A percentile compares a stretch with the other conserved stretches of the same genome.
Evolutionary conservation across 2,329 filamentous ascomycete species (phyloP).

Genomic region (Raffaelea arxii): DNA sequence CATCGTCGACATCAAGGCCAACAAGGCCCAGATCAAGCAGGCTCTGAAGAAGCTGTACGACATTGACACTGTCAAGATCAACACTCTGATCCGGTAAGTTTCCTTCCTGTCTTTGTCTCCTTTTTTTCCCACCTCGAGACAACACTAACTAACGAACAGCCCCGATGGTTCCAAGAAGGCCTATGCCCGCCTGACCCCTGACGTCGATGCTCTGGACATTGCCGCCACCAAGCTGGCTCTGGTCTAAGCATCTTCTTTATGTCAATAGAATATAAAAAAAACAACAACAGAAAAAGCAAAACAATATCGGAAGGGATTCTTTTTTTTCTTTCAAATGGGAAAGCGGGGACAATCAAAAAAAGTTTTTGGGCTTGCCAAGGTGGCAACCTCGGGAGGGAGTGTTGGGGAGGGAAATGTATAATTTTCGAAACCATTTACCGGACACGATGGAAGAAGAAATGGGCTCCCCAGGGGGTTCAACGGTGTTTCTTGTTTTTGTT

Average conservation of each 20-base stretch:
- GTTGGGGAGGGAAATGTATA: too few relatives aligned
- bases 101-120: not conserved
- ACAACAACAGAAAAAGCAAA: constrained; percentile 3
- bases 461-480: too few relatives aligned
- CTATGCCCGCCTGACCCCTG: constrained; percentile 86
- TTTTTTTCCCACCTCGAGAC: not conserved
- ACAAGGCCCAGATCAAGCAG: constrained; percentile 99
- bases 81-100: constrained; percentile 89
- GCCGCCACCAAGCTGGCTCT: constrained; percentile 98
- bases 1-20: constrained; percentile 93
- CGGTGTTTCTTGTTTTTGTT: too few relatives aligned
- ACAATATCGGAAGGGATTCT: not conserved
- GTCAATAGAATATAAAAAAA: not conserved
- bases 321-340: constrained; percentile 3
- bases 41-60: constrained; percentile 99
- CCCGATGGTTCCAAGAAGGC: constrained; percentile 99
- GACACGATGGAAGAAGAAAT: too few relatives aligned
- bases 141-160: constrained; percentile 32
- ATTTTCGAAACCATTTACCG: too few relatives aligned
- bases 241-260: constrained; percentile 53
- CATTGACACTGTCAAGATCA: constrained; percentile 97
- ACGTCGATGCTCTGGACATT: constrained; percentile 98
- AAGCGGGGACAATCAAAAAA: too few relatives aligned
- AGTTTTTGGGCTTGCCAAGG: too few relatives aligned
- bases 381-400: too few relatives aligned